Base-by-base conservation (phyloP, 495 filamentous ascomycete species). In the Penicillium daleae region DNA sequence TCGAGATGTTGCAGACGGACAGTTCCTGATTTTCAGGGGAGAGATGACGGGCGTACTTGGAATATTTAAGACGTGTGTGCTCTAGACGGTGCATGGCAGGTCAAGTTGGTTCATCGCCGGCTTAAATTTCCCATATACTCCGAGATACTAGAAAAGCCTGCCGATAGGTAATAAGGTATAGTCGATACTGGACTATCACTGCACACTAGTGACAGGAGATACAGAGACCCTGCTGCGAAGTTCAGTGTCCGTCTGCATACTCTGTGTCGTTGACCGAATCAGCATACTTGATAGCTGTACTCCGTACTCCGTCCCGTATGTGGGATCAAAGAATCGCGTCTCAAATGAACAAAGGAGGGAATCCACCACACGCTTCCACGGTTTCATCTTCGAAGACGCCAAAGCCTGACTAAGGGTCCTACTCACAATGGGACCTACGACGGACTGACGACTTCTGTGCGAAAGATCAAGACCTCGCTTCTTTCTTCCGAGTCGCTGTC, bases 271-370 rank as follows among this genome's bases (percentile, higher is more conserved):
- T n/a, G n/a, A n/a, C n/a, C n/a, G n/a, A n/a, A n/a, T n/a, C n/a
- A n/a, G n/a, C 33, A 10, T 35, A 33, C 31, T 33, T 33, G 31
- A 1, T 33, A 33, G n/a, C n/a, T n/a, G n/a, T n/a, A n/a, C n/a
- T n/a, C n/a, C n/a, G n/a, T n/a, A n/a, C n/a, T n/a, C n/a, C n/a
- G n/a, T n/a, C n/a, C n/a, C n/a, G n/a, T n/a, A n/a, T n/a, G n/a
- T n/a, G n/a, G n/a, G n/a, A n/a, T n/a, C n/a, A n/a, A 48, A 5
- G 13, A 22, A 10, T 7, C 32, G n/a, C 13, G 22, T 42, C 40
- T 24, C 54, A 35, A 44, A 60, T 53, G 50, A 56, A 61, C 59
- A 61, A 62, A 62, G 60, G 60, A 42, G 40, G 8, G 37, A 39
- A 62, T 29, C 33, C 50, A 48, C 24, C 44, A n/a, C 2, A 4